Percentiles rank a stretch among this genome's conserved stretches.
phyloP scores from a whole-genome alignment of 2,329 filamentous ascomycete genomes.

The Stemphylium vesicarium region DNA sequence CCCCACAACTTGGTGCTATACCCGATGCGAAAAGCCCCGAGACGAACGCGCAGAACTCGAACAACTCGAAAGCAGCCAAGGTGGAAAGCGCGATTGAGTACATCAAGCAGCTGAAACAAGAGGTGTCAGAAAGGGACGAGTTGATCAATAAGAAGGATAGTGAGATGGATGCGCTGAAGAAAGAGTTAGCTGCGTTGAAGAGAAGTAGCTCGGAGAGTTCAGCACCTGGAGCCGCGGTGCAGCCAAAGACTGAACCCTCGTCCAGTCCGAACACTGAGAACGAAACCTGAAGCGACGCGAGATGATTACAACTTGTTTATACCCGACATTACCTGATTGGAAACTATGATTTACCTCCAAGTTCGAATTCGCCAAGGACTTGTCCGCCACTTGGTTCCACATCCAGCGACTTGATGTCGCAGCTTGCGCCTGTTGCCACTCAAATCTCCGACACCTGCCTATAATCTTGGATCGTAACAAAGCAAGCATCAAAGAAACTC shows the following conservation, averaged over 20 bases:
- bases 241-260: conserved; percentile 22
- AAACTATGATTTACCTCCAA: neutral
- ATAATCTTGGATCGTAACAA: no score
- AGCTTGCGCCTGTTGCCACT: no score
- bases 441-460: no score
- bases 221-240: conserved; percentile 9
- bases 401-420: no score
- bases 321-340: neutral
- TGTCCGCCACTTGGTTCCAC: no score
- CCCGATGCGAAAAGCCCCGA: conserved; percentile 46
- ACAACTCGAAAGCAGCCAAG: conserved; percentile 85
- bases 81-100: conserved; percentile 98
- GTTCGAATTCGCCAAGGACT: no score
- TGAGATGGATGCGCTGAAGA: conserved; percentile 58
- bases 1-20: conserved; percentile 47
- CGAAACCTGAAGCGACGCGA: conserved; percentile 17
- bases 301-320: neutral
- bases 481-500: no score
- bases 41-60: conserved; percentile 44
- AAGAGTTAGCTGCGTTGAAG: conserved; percentile 56
- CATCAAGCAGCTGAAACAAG: conserved; percentile 81
- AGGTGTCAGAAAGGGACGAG: conserved; percentile 69
- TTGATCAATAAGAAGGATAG: conserved; percentile 70
- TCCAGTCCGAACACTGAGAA: conserved; percentile 18
- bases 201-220: conserved; percentile 24